phyloP scores from a whole-genome alignment of 495 filamentous ascomycete species.

The Polyplosphaeria fusca region DNA sequence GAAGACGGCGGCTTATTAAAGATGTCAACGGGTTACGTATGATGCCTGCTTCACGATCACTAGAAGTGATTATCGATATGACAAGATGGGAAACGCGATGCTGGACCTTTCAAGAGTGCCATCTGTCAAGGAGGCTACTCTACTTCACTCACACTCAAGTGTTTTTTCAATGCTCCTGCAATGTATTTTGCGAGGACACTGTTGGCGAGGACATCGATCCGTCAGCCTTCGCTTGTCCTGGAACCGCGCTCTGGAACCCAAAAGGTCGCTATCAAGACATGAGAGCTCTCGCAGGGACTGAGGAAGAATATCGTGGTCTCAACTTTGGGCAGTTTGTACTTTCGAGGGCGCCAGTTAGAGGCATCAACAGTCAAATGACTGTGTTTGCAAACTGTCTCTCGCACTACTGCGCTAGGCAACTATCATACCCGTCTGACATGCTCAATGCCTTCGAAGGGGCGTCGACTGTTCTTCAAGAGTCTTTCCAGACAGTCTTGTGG shows the following conservation, averaged over 20 bases:
- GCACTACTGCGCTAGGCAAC: background rate
- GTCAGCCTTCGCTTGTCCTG: background rate
- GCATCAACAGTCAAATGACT: background rate
- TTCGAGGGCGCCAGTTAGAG: background rate
- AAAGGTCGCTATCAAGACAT: background rate
- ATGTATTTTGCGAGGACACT: background rate
- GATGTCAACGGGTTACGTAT: background rate
- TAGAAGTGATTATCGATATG: background rate
- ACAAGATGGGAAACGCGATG: background rate
- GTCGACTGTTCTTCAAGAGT: background rate
- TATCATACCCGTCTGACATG: background rate
- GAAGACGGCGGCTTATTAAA: background rate
- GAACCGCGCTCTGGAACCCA: background rate
- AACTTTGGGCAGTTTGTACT: background rate
- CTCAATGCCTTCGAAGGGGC: background rate
- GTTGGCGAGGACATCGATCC: background rate
- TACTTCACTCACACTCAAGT: background rate
- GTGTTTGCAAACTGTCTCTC: background rate
- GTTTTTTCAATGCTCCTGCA: background rate
- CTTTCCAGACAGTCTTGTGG: background rate
- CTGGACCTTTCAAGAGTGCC: slow-evolving; percentile 2
- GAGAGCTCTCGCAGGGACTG: background rate
- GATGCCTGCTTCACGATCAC: background rate
- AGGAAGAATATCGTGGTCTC: no score
- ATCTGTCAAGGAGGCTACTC: background rate